Evolutionary conservation across 352 stramenopile species (phyloP).

Genomic region (Phytophthora vignae): DNA sequence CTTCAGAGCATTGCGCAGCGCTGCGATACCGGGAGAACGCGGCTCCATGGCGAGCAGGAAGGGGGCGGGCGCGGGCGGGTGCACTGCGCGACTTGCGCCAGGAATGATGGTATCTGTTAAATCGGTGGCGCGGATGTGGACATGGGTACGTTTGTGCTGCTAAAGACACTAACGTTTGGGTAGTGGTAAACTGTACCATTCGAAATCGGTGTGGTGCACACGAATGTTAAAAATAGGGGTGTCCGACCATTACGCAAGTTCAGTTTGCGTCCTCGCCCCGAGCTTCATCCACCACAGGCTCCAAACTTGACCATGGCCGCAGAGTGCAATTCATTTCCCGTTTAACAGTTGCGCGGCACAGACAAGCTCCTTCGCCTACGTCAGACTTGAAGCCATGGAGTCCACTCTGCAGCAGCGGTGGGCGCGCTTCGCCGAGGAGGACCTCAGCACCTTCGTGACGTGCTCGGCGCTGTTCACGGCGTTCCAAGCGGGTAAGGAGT

Average conservation of each 20-base stretch:
- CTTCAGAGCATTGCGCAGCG: slow-evolving; percentile 21
- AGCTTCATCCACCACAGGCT: background rate
- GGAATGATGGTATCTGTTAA: slow-evolving; percentile 18
- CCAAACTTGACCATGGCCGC: background rate
- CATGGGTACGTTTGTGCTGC: background rate
- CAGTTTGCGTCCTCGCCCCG: slow-evolving; percentile 11
- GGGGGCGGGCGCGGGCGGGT: background rate
- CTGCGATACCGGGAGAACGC: slow-evolving; percentile 9
- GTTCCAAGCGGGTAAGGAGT: slow-evolving; percentile 45
- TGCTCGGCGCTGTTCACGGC: slow-evolving; percentile 40
- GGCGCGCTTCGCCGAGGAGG: slow-evolving; percentile 58
- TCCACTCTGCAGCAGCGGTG: slow-evolving; percentile 42
- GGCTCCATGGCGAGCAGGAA: slow-evolving; percentile 23
- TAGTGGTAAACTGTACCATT: background rate
- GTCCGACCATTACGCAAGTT: slow-evolving; percentile 27
- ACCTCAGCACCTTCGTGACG: slow-evolving; percentile 43
- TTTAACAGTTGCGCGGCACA: slow-evolving; percentile 29
- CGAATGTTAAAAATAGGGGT: slow-evolving; percentile 14
- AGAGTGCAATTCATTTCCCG: slow-evolving; percentile 19
- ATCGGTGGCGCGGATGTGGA: background rate
- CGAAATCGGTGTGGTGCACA: background rate
- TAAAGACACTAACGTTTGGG: background rate
- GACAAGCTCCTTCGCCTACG: background rate
- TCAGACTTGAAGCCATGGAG: slow-evolving; percentile 25
- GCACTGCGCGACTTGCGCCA: background rate